Conservation (phyloP, 2,329 filamentous ascomycete species). For the Aspergillaceae sp. region DNA sequence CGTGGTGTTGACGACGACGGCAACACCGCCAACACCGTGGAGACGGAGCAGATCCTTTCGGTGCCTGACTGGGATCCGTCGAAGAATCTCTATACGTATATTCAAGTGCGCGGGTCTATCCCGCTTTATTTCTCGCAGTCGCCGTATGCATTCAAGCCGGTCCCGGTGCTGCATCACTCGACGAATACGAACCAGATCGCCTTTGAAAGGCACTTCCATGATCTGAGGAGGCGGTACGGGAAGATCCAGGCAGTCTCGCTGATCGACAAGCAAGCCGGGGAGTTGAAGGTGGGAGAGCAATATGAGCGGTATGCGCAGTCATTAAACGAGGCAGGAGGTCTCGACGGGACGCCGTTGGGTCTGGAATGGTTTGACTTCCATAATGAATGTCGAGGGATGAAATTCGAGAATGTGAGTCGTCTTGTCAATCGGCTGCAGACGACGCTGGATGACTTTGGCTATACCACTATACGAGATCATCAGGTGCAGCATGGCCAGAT, state of each 20-base stretch:
- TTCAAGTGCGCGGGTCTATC: conserved; percentile 84
- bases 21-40: conserved; percentile 78
- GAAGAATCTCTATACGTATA: conserved; percentile 65
- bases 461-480: conserved; percentile 52
- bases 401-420: conserved; percentile 85
- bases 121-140: conserved; percentile 93
- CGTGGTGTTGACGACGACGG: conserved; percentile 87
- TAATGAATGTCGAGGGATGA: conserved; percentile 85
- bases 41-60: conserved; percentile 90
- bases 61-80: conserved; percentile 55
- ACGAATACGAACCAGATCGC: conserved; percentile 68
- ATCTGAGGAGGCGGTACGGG: conserved; percentile 62
- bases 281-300: conserved; percentile 66
- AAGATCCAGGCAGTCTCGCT: conserved; percentile 70
- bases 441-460: conserved; percentile 62
- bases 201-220: conserved; percentile 69
- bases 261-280: conserved; percentile 79
- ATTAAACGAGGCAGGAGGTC: conserved; percentile 55
- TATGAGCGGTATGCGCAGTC: conserved; percentile 61
- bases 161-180: conserved; percentile 74
- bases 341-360: conserved; percentile 46
- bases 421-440: conserved; percentile 62
- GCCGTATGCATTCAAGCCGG: conserved; percentile 84
- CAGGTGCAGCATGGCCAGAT: conserved; percentile 46
- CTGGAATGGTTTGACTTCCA: conserved; percentile 99